A percentile compares a stretch with the other conserved stretches of the same genome.
These are phyloP conservation scores for Skeletonema potamos DNA, from an alignment of 108 stramenopile species.

Conservation along the genomic window DNA sequence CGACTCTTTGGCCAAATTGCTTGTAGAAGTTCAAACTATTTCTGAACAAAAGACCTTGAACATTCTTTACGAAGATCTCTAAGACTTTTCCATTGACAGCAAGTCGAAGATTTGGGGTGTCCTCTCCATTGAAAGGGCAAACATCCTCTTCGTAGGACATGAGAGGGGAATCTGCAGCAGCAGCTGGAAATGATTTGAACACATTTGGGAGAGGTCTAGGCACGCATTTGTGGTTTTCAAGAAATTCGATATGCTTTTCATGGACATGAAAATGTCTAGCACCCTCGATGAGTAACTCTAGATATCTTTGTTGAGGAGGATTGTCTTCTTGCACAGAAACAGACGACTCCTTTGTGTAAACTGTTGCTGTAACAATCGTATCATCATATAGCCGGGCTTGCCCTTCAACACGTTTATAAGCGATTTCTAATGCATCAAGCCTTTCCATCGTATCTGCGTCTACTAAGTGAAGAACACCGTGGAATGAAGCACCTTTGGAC, in stretches of 20 bases:
- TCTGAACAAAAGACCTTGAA: background rate
- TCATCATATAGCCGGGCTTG: constrained; percentile 14
- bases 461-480: constrained; percentile 19
- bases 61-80: constrained; percentile 1
- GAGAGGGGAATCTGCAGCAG: constrained; percentile 3
- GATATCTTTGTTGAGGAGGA: constrained; percentile 22
- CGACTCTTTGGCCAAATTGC: background rate
- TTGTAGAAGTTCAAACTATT: constrained; percentile 13
- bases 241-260: constrained; percentile 10
- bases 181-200: constrained; percentile 4
- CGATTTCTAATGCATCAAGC: constrained; percentile 19
- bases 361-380: constrained; percentile 3
- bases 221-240: background rate
- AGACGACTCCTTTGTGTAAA: constrained; percentile 2
- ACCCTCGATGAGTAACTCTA: constrained; percentile 21
- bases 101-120: background rate
- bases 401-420: background rate
- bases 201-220: constrained; percentile 7
- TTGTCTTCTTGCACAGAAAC: background rate
- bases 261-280: constrained; percentile 17
- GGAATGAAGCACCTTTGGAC: constrained; percentile 8
- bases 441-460: constrained; percentile 3
- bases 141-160: constrained; percentile 12
- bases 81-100: constrained; percentile 6
- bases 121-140: constrained; percentile 4